Percentiles rank a stretch among this genome's conserved stretches.
Evolutionary conservation across 2,329 filamentous ascomycete species (phyloP).

Genomic region (Albifimbria verrucaria): DNA sequence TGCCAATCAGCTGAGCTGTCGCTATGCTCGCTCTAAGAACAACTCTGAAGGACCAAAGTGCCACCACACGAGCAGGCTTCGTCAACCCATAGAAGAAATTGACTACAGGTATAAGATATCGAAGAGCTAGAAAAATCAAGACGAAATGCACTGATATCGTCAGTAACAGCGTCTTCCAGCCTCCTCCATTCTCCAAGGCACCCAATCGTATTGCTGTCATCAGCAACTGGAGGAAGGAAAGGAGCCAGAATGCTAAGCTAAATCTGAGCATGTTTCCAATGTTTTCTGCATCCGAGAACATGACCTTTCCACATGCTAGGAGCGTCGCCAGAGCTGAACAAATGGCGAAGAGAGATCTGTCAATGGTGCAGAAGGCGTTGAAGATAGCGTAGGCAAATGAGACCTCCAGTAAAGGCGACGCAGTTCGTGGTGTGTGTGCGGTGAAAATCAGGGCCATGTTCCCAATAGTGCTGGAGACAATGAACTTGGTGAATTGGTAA

Average conservation of each 20-base stretch:
- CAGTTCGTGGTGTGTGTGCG: background rate
- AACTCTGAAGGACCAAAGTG: background rate
- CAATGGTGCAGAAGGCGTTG: background rate
- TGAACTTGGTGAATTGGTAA: background rate
- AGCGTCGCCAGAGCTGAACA: background rate
- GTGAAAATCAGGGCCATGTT: background rate
- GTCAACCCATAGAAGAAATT: background rate
- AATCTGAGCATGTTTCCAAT: background rate
- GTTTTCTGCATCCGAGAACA: constrained; percentile 1
- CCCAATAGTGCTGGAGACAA: background rate
- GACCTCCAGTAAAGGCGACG: background rate
- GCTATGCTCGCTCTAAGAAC: background rate
- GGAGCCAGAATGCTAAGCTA: background rate
- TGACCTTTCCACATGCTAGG: background rate
- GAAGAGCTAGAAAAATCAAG: background rate
- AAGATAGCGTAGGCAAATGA: background rate
- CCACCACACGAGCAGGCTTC: background rate
- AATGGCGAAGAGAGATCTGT: background rate
- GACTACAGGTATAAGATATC: background rate
- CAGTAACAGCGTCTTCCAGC: background rate
- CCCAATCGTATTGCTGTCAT: background rate
- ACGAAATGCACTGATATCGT: background rate
- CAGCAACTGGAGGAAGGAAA: background rate
- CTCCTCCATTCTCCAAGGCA: background rate
- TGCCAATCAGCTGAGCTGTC: background rate